Conservation (phyloP, 2,329 filamentous ascomycete genomes). For the Exophiala dermatitidis region DNA sequence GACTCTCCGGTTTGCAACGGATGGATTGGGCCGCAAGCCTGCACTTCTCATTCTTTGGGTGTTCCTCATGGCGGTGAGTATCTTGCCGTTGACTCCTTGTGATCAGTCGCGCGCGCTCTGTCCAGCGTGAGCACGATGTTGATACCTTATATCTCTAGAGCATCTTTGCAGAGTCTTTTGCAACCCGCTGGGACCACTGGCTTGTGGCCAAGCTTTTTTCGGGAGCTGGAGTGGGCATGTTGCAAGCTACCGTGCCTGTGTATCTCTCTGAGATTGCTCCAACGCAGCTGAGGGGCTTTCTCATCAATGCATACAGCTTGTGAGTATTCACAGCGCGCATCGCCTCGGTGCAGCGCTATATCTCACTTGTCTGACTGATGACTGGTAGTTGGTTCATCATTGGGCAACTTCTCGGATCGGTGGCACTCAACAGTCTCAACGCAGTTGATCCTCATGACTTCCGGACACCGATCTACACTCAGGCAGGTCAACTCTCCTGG, state of each 20-base stretch:
- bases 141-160: not conserved
- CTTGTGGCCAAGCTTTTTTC: not conserved
- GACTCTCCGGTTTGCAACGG: not conserved
- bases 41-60: not conserved
- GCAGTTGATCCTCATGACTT: not conserved
- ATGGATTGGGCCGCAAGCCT: not conserved
- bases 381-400: not conserved
- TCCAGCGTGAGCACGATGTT: no score
- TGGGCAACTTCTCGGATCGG: not conserved
- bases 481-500: not conserved
- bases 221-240: not conserved
- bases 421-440: not conserved
- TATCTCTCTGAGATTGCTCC: not conserved
- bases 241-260: not conserved
- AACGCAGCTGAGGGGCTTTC: not conserved
- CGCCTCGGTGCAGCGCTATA: no score
- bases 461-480: not conserved
- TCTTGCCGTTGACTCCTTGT: not conserved
- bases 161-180: not conserved
- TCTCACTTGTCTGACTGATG: no score
- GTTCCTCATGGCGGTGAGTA: not conserved
- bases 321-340: not conserved
- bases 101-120: no score
- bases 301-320: not conserved
- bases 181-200: not conserved